A percentile compares a stretch with the other conserved stretches of the same genome.
phyloP scores from a whole-genome alignment of 495 filamentous ascomycete species.

The Apiosordaria backusii region DNA sequence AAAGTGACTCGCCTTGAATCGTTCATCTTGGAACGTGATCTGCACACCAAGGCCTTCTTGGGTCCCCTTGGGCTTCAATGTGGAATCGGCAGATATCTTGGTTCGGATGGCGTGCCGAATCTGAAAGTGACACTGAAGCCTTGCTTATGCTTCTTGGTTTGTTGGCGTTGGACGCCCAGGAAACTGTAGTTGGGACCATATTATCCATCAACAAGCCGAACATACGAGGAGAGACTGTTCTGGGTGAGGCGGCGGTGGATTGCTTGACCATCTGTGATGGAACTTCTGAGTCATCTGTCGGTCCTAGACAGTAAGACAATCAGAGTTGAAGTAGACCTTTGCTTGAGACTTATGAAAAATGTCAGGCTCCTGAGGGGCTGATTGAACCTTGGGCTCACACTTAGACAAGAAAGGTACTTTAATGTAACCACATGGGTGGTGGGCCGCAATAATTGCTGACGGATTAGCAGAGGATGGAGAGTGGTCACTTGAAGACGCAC shows the following conservation, averaged over 20 bases:
- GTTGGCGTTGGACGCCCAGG: not conserved
- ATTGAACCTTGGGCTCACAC: no score
- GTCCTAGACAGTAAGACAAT: no score
- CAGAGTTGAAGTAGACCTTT: no score
- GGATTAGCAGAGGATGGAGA: not conserved
- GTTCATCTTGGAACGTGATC: not conserved
- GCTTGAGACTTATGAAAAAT: no score
- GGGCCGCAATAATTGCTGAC: not conserved
- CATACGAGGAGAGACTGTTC: no score
- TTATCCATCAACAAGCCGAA: no score
- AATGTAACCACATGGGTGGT: not conserved
- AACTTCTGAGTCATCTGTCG: no score
- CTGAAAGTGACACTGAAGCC: not conserved
- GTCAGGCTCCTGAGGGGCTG: no score
- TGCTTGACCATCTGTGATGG: no score
- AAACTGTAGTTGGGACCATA: not conserved
- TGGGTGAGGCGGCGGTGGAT: no score
- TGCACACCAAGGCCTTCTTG: not conserved
- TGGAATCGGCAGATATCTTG: slow-evolving; percentile 4
- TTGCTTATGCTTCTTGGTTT: not conserved
- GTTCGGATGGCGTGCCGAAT: slow-evolving; percentile 9
- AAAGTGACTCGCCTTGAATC: not conserved
- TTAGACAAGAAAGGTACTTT: no score
- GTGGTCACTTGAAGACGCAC: not conserved
- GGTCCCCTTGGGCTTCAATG: not conserved